Evolutionary conservation across 352 stramenopile genomes (phyloP), one percentile per base, ranked within the genome.

Genomic region (Vaucheria bursata): DNA sequence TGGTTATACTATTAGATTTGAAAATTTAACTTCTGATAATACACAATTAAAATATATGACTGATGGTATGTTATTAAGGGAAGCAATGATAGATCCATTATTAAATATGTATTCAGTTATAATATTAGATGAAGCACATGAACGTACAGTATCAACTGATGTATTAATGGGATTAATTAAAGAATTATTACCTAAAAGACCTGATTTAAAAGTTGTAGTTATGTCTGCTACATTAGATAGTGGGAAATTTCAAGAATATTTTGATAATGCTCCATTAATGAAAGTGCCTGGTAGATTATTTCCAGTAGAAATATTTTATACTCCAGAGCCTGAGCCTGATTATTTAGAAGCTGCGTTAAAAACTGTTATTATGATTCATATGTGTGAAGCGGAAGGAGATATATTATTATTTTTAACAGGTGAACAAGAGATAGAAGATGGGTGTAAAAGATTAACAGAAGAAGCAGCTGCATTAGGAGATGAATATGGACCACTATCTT

Each of bases 1-100:
- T 2, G 96, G 96, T 12, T 99, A 99, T 85, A 98, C 94, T 7
- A 98, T 99, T 86, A 94, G 96, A 74, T 99, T 99, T 85, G 96
- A 99, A 81, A 96, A 99, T 85, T 87, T 94, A 52, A 97, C 95
- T 18, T 79, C 75, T 18, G 70, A 45, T 7, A 29, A 64, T 7
- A 82, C 77, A 7, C 70, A 79, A 40, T 71, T 82, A n/a, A 82
- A 82, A 83, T 94, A 92, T 81, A 86, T 96, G 49, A 97, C 91
- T 5, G 91, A 97, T 84, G 91, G 91, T 88, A 99, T 99, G 95
- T 86, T 99, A 40, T 87, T 99, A 64, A 92, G 97, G 78, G 94
- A 99, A 88, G 91, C 91, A 59, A 96, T 98, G 91, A 96, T 87
- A 71, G 96, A 99, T 89, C 94, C 95, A 2, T 85, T 97, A 36